Evolutionary conservation across 352 stramenopile genomes (phyloP).

Genomic region (Globisporangium radiosum): DNA sequence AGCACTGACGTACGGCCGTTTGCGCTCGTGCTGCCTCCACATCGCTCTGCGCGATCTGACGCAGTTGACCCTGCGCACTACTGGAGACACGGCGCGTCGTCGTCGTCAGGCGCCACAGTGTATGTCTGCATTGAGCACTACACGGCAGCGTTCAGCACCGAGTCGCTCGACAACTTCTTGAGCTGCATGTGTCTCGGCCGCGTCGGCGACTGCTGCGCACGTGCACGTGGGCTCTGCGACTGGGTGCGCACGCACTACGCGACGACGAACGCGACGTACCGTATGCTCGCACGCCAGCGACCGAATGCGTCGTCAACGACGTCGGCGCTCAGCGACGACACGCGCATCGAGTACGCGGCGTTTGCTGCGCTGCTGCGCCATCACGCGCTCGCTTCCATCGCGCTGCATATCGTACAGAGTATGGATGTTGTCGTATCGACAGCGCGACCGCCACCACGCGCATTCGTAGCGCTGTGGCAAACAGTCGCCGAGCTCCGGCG

Average conservation of each 20-base stretch:
- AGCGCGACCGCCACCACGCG: conserved; percentile 14
- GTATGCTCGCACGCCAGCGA: conserved; percentile 52
- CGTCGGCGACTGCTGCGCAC: neutral
- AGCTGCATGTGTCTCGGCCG: neutral
- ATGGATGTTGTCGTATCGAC: neutral
- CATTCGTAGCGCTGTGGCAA: conserved; percentile 35
- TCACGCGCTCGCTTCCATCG: conserved; percentile 20
- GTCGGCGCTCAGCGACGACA: conserved; percentile 1
- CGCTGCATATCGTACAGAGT: conserved; percentile 25
- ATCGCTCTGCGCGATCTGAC: neutral
- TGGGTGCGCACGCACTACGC: conserved; percentile 49
- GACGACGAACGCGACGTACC: conserved; percentile 49
- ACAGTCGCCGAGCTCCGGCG: conserved; percentile 46
- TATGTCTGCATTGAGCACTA: conserved; percentile 8
- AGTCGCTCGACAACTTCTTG: conserved; percentile 18
- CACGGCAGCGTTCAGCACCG: conserved; percentile 16
- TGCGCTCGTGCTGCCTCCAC: conserved; percentile 30
- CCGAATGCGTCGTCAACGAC: conserved; percentile 13
- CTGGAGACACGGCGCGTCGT: neutral
- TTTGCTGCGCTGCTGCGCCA: conserved; percentile 64
- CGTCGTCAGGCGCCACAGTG: neutral
- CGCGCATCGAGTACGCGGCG: conserved; percentile 36
- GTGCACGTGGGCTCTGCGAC: conserved; percentile 29
- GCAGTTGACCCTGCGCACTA: neutral
- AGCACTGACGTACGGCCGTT: conserved; percentile 15